phyloP scores from a whole-genome alignment of 331 rosid genomes.

The Acacia pycnantha region DNA sequence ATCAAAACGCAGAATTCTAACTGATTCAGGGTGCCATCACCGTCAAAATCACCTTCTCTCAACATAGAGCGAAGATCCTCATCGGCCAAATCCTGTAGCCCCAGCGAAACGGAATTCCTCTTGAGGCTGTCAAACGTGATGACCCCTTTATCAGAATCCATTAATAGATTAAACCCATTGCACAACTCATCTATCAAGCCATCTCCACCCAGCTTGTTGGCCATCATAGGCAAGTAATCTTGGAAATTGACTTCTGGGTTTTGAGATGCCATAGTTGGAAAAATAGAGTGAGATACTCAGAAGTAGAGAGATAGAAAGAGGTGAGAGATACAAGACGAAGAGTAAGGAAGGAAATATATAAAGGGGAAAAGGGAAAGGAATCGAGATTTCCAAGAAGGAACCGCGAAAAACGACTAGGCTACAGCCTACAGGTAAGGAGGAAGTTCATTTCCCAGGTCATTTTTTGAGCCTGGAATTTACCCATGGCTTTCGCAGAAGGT shows the following conservation, averaged over 20 bases:
- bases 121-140: conserved; percentile 82
- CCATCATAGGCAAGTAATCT: conserved; percentile 71
- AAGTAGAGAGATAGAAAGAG: background rate
- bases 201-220: conserved; percentile 76
- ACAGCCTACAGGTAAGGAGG: conserved; percentile 37
- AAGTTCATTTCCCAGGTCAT: conserved; percentile 23
- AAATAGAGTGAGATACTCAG: background rate
- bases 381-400: conserved; percentile 58
- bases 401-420: conserved; percentile 54
- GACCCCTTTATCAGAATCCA: conserved; percentile 59
- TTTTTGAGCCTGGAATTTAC: conserved; percentile 4
- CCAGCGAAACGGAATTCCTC: conserved; percentile 61
- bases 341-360: conserved; percentile 13
- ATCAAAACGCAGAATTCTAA: conserved; percentile 85
- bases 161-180: conserved; percentile 59
- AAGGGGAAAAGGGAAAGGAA: background rate
- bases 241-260: conserved; percentile 52
- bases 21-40: conserved; percentile 78
- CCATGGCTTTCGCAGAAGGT: conserved; percentile 34
- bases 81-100: conserved; percentile 59
- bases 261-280: conserved; percentile 55
- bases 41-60: conserved; percentile 72
- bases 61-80: conserved; percentile 69
- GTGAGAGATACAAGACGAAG: background rate
- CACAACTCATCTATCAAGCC: conserved; percentile 75